Conservation (phyloP, 1,284 basidiomycete species). For the Anthracocystis setariae region DNA sequence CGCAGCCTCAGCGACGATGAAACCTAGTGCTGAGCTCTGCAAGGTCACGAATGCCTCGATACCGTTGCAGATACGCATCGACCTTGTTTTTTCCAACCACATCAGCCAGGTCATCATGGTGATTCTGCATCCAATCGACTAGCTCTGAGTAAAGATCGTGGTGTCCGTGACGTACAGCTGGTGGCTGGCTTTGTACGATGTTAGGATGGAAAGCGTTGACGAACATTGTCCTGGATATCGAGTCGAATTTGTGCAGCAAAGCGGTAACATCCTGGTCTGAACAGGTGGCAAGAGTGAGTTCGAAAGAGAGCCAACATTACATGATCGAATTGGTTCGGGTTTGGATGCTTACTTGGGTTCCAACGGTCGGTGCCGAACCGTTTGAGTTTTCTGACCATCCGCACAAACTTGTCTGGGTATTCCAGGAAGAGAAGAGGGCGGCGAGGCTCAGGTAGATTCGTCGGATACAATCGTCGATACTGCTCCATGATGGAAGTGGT, state of each 20-base stretch:
- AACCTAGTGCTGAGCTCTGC: not conserved
- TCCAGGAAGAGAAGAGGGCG: not conserved
- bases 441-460: not conserved
- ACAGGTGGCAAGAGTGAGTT: not conserved
- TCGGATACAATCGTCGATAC: not conserved
- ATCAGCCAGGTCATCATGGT: not conserved
- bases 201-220: slow-evolving; percentile 10
- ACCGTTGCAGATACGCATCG: not conserved
- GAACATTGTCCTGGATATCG: not conserved
- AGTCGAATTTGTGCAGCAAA: not conserved
- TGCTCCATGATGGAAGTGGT: not conserved
- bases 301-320: not conserved
- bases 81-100: not conserved
- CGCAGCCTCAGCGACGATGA: not conserved
- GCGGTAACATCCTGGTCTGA: not conserved
- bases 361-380: not conserved
- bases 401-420: slow-evolving; percentile 4
- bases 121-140: not conserved
- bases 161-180: slow-evolving; percentile 1
- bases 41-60: not conserved
- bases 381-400: not conserved
- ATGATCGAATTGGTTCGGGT: not conserved
- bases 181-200: not conserved
- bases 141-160: not conserved
- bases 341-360: slow-evolving; percentile 1